Conservation (phyloP, 2,329 filamentous ascomycete species). For the Zymoseptoria passerinii region DNA sequence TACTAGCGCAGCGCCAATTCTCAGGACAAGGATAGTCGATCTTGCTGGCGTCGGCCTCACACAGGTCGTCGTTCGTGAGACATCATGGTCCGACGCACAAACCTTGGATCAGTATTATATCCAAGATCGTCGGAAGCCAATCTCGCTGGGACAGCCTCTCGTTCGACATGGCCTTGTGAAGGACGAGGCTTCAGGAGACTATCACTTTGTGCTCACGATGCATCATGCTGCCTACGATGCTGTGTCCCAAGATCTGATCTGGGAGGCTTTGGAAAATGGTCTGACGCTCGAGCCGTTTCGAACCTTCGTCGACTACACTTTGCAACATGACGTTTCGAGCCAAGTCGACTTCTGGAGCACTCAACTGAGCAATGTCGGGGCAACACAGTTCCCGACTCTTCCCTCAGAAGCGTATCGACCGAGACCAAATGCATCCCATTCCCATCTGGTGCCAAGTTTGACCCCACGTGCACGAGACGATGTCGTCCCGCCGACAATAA, state of each 20-base stretch:
- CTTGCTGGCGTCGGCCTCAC: conserved; percentile 4
- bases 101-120: conserved; percentile 33
- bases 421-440: neutral
- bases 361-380: conserved; percentile 23
- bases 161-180: no score
- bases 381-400: conserved; percentile 30
- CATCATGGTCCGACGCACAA: no score
- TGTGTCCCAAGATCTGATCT: conserved; percentile 30
- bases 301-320: conserved; percentile 11
- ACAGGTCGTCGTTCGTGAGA: conserved; percentile 23
- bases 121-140: conserved; percentile 34
- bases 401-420: conserved; percentile 11
- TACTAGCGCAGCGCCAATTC: conserved; percentile 26
- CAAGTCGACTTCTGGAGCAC: conserved; percentile 30
- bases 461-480: no score
- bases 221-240: conserved; percentile 37
- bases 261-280: conserved; percentile 21
- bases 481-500: neutral
- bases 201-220: conserved; percentile 10
- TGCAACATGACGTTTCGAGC: conserved; percentile 22
- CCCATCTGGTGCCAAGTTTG: no score
- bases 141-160: conserved; percentile 11
- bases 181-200: conserved; percentile 17
- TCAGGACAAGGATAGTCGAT: conserved; percentile 29
- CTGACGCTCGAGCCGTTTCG: neutral